A percentile compares a stretch with the other conserved stretches of the same genome.
phyloP scores from a whole-genome alignment of 2,329 filamentous ascomycete species.

The Aschersonia sp. region DNA sequence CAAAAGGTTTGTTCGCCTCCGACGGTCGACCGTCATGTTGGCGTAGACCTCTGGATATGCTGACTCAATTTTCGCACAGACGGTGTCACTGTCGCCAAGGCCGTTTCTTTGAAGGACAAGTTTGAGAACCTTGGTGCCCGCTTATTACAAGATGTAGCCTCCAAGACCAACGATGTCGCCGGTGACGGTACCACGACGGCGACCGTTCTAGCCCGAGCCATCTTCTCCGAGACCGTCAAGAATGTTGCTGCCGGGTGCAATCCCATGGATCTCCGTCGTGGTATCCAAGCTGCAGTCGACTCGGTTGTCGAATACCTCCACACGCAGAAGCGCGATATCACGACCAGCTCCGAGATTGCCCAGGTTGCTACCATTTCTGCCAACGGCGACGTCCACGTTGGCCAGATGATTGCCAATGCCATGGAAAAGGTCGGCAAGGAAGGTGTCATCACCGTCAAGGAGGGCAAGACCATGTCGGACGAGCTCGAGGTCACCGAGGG shows the following conservation, averaged over 20 bases:
- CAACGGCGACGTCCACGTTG: conserved; percentile 92
- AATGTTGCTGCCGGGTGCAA: conserved; percentile 99
- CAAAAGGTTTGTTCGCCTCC: conserved; percentile 54
- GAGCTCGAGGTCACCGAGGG: conserved; percentile 98
- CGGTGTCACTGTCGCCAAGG: conserved; percentile 80
- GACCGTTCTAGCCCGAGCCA: conserved; percentile 89
- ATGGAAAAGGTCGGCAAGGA: conserved; percentile 99
- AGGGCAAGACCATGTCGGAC: conserved; percentile 95
- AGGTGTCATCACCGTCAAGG: conserved; percentile 99
- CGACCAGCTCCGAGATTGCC: conserved; percentile 89
- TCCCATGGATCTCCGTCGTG: conserved; percentile 95
- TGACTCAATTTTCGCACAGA: conserved; percentile 32
- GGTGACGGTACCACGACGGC: conserved; percentile 98
- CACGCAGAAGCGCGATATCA: conserved; percentile 95
- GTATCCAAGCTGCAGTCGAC: conserved; percentile 92
- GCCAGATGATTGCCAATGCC: conserved; percentile 87
- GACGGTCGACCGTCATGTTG: conserved; percentile 13
- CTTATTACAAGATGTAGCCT: conserved; percentile 93
- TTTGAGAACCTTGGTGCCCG: conserved; percentile 98
- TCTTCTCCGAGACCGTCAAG: conserved; percentile 99
- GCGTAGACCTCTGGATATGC: neutral
- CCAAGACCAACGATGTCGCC: conserved; percentile 97
- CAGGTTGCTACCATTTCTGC: conserved; percentile 97
- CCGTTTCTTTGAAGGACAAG: conserved; percentile 90
- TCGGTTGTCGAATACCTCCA: conserved; percentile 88